These are phyloP conservation scores for Calonectria pseudoreteaudii DNA, from an alignment of 2,329 filamentous ascomycete genomes.

Conservation along the genomic window DNA sequence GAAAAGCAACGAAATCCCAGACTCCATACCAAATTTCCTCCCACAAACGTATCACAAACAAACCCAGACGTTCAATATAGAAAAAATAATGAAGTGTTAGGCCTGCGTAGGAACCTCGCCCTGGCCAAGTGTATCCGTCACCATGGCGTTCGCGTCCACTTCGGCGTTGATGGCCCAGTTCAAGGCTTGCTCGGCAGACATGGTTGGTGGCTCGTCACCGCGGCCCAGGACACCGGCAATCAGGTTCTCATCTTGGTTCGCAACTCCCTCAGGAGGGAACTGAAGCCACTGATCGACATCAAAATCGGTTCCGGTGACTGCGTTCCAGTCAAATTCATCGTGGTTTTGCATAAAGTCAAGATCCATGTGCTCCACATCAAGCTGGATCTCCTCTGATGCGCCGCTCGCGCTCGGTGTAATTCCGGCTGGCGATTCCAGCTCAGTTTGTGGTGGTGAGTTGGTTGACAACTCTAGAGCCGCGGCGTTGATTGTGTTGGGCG, in stretches of 20 bases:
- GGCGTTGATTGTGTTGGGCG: constrained; percentile 53
- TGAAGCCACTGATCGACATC: constrained; percentile 71
- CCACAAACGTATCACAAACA: constrained; percentile 11
- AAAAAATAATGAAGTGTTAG: constrained; percentile 15
- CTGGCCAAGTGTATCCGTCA: constrained; percentile 23
- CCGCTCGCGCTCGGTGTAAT: constrained; percentile 60
- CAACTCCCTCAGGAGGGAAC: constrained; percentile 64
- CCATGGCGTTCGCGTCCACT: constrained; percentile 32
- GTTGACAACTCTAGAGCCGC: constrained; percentile 50
- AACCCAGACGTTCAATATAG: constrained; percentile 9
- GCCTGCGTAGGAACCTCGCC: constrained; percentile 35
- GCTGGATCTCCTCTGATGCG: constrained; percentile 54
- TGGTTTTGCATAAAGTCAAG: constrained; percentile 60
- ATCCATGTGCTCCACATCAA: constrained; percentile 53
- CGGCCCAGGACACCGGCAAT: constrained; percentile 49
- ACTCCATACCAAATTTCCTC: constrained; percentile 13
- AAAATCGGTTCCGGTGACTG: constrained; percentile 63
- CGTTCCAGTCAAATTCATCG: constrained; percentile 67
- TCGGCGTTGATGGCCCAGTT: constrained; percentile 45
- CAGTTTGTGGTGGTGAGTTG: constrained; percentile 59
- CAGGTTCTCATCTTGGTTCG: constrained; percentile 52
- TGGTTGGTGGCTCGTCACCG: constrained; percentile 41
- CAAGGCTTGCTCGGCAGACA: constrained; percentile 44
- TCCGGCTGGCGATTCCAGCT: constrained; percentile 53
- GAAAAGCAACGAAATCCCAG: constrained; percentile 31